phyloP scores from a whole-genome alignment of 352 stramenopile genomes.

The Globisporangium parvum region DNA sequence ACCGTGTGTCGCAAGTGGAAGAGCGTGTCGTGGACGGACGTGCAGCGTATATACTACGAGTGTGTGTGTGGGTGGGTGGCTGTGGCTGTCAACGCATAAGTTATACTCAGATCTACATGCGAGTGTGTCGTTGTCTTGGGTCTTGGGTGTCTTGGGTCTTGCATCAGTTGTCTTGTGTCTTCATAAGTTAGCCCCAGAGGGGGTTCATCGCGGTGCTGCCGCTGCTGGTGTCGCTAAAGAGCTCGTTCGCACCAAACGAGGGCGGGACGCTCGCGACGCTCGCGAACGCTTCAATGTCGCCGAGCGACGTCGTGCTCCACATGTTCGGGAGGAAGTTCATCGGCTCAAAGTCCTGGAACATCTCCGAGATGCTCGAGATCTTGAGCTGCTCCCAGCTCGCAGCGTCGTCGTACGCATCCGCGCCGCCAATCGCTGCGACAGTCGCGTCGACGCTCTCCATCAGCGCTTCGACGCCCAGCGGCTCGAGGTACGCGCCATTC shows the following conservation, averaged over 20 bases:
- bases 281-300: conserved; percentile 25
- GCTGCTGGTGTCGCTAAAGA: conserved; percentile 23
- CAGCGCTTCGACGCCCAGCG: conserved; percentile 18
- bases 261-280: background rate
- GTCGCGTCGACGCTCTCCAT: conserved; percentile 16
- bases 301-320: conserved; percentile 52
- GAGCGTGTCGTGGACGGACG: too few species aligned
- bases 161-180: conserved; percentile 1
- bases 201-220: conserved; percentile 5
- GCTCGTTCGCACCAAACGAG: conserved; percentile 23
- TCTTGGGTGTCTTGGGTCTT: conserved; percentile 3
- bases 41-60: too few species aligned
- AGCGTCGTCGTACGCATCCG: background rate
- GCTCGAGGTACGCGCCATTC: conserved; percentile 16
- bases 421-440: background rate
- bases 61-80: background rate
- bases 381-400: conserved; percentile 19
- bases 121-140: background rate
- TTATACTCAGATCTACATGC: background rate
- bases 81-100: background rate
- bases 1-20: too few species aligned
- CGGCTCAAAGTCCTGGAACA: conserved; percentile 43
- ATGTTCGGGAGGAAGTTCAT: conserved; percentile 26
- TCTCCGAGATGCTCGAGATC: conserved; percentile 28
- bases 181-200: conserved; percentile 17